Evolutionary conservation across 345 rosid genomes (phyloP), one percentile per base, ranked within the genome.

Genomic region (Raphanus sativus): DNA sequence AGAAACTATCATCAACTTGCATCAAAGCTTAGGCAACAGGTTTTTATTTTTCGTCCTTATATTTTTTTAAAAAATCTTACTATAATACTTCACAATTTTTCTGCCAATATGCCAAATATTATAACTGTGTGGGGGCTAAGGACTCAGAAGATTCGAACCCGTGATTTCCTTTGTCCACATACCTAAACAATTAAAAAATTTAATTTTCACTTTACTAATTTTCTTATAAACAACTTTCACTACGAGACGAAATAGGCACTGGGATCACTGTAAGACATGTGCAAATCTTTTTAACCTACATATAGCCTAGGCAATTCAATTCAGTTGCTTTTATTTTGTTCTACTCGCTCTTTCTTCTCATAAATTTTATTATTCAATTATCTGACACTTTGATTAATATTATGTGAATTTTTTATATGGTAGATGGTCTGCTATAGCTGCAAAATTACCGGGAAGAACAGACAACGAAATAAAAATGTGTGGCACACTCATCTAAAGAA

Each of bases 341-440:
- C 45, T 55, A 77, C 66, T 70, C 32, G 7, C 55, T 62, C 33
- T 45, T 68, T 60, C 29, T 25, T 61, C 62, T 42, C 68, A 10
- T 68, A 45, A 52, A 32, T 26, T 5, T 40, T 32, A 16, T 25
- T 34, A 30, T 65, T 66, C 17, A 66, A n/a, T 52, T 36, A 55
- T 29, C 17, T 55, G 36, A 70, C 34, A 64, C 45, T n/a, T n/a
- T 63, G 8, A 21, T 59, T 48, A 3, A 0, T 50, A 2, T 74
- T 8, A 0, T 2, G 40, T 48, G 17, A 21, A 0, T n/a, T 25
- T 15, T 55, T 66, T 24, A 21, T 50, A 11, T 16, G 12, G 15
- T 67, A 86, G 89, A 75, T 88, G 89, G 91, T 81, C 87, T 36
- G 69, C 78, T 10, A 88, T 86, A 52, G 91, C 91, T 36, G 81